A percentile compares a stretch with the other conserved stretches of the same genome.
phyloP scores from a whole-genome alignment of 2,329 filamentous ascomycete genomes.

The Monosporascus sp. region DNA sequence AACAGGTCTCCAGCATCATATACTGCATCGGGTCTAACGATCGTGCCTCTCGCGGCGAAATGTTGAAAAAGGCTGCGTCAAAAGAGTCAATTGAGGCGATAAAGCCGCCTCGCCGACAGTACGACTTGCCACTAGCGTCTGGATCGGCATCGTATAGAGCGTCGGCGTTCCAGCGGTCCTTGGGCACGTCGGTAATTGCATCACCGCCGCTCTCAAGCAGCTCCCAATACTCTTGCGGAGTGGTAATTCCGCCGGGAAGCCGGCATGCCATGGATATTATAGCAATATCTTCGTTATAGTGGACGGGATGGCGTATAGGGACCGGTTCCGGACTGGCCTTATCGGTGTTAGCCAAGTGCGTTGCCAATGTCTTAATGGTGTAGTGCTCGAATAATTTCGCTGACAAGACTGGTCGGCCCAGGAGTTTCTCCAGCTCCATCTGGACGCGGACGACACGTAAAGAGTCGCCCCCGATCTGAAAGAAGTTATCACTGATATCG shows the following conservation, averaged over 20 bases:
- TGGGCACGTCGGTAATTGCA: slow-evolving; percentile 20
- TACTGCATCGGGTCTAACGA: slow-evolving; percentile 17
- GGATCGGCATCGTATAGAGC: slow-evolving; percentile 9
- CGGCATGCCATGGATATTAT: slow-evolving; percentile 28
- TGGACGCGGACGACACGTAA: slow-evolving; percentile 21
- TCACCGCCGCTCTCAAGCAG: slow-evolving; percentile 22
- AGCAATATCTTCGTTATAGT: slow-evolving; percentile 17
- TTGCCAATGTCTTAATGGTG: slow-evolving; percentile 22
- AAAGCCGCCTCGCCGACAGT: slow-evolving; percentile 17
- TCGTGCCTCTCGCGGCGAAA: slow-evolving; percentile 19
- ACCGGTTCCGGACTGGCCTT: not conserved
- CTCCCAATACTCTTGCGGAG: slow-evolving; percentile 28
- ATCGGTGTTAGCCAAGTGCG: slow-evolving; percentile 9
- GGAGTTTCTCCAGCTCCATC: slow-evolving; percentile 15
- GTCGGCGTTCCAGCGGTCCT: slow-evolving; percentile 21
- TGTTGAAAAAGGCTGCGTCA: slow-evolving; percentile 20
- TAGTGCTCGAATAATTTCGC: slow-evolving; percentile 21
- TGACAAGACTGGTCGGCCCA: slow-evolving; percentile 13
- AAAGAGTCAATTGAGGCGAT: slow-evolving; percentile 14
- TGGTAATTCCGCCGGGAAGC: slow-evolving; percentile 25
- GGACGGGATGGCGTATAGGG: not conserved
- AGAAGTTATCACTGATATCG: slow-evolving; percentile 22
- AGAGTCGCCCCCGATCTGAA: slow-evolving; percentile 24
- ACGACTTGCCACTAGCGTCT: slow-evolving; percentile 33
- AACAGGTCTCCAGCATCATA: slow-evolving; percentile 19